Conservation (phyloP, 2,329 filamentous ascomycete species). For the Penicillium sp. region DNA sequence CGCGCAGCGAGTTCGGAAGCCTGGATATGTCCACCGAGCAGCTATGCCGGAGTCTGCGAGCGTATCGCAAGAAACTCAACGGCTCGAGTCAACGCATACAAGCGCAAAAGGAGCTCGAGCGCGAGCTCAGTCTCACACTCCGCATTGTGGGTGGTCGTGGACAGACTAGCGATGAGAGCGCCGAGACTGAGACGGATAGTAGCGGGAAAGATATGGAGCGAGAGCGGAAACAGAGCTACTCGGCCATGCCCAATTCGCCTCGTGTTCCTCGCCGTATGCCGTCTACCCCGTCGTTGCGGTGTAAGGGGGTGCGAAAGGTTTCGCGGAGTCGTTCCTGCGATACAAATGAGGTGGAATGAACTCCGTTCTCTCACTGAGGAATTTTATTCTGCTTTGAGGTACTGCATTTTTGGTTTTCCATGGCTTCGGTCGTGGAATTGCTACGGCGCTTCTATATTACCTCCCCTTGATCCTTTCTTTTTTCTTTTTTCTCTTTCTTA, state of each 20-base stretch:
- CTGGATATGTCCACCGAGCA: constrained; percentile 57
- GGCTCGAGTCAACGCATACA: constrained; percentile 51
- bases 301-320: constrained; percentile 24
- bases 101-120: constrained; percentile 55
- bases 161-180: constrained; percentile 31
- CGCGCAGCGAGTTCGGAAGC: constrained; percentile 47
- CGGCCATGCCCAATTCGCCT: constrained; percentile 26
- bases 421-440: neutral
- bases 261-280: constrained; percentile 35
- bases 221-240: constrained; percentile 28
- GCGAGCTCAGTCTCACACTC: constrained; percentile 53
- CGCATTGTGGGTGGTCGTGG: constrained; percentile 35
- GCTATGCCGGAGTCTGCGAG: constrained; percentile 56
- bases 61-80: constrained; percentile 60
- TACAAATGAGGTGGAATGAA: constrained; percentile 27
- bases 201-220: constrained; percentile 40
- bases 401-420: constrained; percentile 1
- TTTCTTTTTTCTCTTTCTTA: neutral
- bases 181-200: constrained; percentile 41
- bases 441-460: neutral
- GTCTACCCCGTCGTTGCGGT: constrained; percentile 37
- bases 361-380: neutral
- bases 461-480: constrained; percentile 1
- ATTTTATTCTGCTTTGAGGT: neutral
- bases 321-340: constrained; percentile 38